Conservation (phyloP, 768 basidiomycete species). For the Coprinellus micaceus region DNA sequence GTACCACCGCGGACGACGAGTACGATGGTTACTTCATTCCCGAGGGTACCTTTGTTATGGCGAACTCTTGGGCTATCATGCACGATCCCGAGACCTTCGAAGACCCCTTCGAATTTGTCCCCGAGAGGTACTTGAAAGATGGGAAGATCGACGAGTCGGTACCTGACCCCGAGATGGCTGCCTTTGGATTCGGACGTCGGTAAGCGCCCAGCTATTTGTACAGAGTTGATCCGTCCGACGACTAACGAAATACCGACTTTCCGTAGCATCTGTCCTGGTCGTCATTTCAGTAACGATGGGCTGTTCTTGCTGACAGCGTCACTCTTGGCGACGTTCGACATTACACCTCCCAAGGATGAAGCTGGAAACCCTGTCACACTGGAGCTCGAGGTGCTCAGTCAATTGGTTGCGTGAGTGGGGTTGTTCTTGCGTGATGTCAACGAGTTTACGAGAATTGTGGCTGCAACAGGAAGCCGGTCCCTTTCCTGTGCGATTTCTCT, state of each 20-base stretch:
- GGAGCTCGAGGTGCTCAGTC: slow-evolving; percentile 11
- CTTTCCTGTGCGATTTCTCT: no score
- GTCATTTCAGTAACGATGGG: slow-evolving; percentile 41
- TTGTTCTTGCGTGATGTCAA: no score
- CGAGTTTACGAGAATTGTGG: no score
- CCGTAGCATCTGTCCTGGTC: slow-evolving; percentile 49
- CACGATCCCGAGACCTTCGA: slow-evolving; percentile 29
- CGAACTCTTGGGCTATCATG: slow-evolving; percentile 20
- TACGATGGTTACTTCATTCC: slow-evolving; percentile 16
- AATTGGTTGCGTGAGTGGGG: no score
- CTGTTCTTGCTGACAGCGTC: slow-evolving; percentile 45
- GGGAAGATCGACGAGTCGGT: slow-evolving; percentile 14
- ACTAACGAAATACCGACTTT: no score
- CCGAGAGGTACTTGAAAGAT: slow-evolving; percentile 24
- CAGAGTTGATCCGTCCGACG: no score
- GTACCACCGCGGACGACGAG: slow-evolving; percentile 8
- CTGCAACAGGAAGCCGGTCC: no score
- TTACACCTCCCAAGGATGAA: slow-evolving; percentile 34
- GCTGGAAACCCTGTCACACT: slow-evolving; percentile 20
- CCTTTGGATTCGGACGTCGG: slow-evolving; percentile 21
- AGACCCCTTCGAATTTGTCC: slow-evolving; percentile 30
- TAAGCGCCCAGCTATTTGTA: no score
- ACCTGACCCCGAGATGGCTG: slow-evolving; percentile 7
- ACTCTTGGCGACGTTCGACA: slow-evolving; percentile 39
- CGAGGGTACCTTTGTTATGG: slow-evolving; percentile 11